Conservation (phyloP, 352 stramenopile species). For the Pythium apleroticum region DNA sequence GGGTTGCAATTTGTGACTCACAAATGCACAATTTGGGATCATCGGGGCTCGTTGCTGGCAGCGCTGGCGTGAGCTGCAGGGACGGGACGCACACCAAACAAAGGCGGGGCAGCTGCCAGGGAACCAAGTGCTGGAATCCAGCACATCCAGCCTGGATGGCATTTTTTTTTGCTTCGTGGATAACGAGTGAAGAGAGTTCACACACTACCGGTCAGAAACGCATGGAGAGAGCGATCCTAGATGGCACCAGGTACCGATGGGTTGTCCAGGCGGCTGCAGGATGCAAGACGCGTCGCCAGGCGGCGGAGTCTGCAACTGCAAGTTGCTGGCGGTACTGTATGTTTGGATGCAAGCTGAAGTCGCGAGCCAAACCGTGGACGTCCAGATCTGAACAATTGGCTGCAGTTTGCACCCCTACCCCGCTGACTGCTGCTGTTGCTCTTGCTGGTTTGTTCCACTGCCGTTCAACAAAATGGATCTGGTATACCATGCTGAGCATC, state of each 20-base stretch:
- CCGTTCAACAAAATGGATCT: slow-evolving; percentile 5
- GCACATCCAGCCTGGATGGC: slow-evolving; percentile 6
- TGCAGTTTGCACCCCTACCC: background rate
- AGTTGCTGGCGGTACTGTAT: background rate
- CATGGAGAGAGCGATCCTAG: background rate
- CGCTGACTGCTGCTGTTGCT: background rate
- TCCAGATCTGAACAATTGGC: background rate
- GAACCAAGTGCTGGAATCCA: too few species aligned
- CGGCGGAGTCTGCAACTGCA: background rate
- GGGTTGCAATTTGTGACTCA: background rate
- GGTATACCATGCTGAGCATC: background rate
- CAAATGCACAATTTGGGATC: background rate
- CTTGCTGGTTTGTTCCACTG: slow-evolving; percentile 3
- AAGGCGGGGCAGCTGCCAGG: background rate
- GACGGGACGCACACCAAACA: background rate
- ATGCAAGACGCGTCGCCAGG: background rate
- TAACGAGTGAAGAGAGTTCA: background rate
- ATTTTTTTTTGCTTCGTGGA: background rate
- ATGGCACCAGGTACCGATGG: background rate
- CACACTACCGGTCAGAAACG: background rate
- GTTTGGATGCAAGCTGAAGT: background rate
- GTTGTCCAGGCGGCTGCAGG: background rate
- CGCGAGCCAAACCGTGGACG: background rate
- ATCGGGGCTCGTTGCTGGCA: background rate
- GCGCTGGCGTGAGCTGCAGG: background rate